Conservation (phyloP, 164 flowering plant species). For the Houttuynia cordata region DNA sequence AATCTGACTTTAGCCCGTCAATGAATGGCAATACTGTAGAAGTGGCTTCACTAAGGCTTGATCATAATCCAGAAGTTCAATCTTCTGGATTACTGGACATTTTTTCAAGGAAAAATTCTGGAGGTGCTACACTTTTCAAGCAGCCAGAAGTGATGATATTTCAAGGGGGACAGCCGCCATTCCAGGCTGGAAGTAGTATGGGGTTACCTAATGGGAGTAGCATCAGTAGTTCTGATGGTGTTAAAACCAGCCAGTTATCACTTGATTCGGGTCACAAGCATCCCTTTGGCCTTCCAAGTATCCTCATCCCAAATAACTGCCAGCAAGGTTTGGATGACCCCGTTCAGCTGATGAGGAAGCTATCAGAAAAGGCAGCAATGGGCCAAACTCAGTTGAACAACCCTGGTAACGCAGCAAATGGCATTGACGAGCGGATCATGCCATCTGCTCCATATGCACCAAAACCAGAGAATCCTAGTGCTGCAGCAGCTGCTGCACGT, state of each 20-base stretch:
- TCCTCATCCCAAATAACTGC: constrained; percentile 23
- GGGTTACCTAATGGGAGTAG: constrained; percentile 34
- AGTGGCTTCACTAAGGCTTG: constrained; percentile 18
- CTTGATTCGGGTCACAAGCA: constrained; percentile 20
- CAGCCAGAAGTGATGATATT: constrained; percentile 15
- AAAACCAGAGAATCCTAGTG: constrained; percentile 37
- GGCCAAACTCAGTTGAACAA: constrained; percentile 27
- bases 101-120: constrained; percentile 20
- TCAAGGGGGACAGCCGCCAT: background rate
- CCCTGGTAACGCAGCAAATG: constrained; percentile 13
- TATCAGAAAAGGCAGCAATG: constrained; percentile 41
- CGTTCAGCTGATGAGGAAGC: constrained; percentile 51
- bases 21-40: constrained; percentile 16
- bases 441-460: constrained; percentile 27
- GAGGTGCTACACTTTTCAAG: constrained; percentile 26
- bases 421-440: constrained; percentile 17
- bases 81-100: constrained; percentile 27
- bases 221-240: constrained; percentile 12
- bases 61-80: constrained; percentile 21
- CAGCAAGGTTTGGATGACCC: constrained; percentile 62
- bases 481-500: constrained; percentile 57
- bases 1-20: constrained; percentile 32
- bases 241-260: constrained; percentile 12
- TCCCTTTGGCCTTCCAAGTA: constrained; percentile 18
- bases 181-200: background rate